phyloP scores from a whole-genome alignment of 495 filamentous ascomycete species.

The Cercophora newfieldiana region DNA sequence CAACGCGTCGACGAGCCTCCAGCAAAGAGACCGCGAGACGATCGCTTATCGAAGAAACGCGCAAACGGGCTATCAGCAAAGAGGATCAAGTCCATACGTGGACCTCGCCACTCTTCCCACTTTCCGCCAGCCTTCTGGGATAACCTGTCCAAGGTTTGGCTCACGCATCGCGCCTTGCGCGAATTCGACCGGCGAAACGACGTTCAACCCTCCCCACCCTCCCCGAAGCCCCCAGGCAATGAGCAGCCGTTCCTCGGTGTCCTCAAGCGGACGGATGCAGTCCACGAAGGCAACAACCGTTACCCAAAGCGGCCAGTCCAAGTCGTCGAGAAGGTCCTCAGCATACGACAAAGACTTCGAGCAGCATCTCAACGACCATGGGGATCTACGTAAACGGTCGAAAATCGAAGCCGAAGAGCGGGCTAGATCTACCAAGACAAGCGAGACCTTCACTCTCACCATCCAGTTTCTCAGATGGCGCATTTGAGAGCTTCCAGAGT shows the following conservation, averaged over 20 bases:
- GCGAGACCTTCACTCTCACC: constrained; percentile 18
- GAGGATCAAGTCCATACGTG: constrained; percentile 20
- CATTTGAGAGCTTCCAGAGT: constrained; percentile 10
- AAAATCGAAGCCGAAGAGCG: background rate
- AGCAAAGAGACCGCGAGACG: no score
- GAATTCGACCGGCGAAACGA: constrained; percentile 38
- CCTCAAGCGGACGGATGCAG: constrained; percentile 19
- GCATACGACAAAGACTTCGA: constrained; percentile 38
- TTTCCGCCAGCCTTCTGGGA: constrained; percentile 36
- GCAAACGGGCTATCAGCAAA: no score
- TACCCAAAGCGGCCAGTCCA: background rate
- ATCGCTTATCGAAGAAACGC: no score
- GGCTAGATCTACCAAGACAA: background rate
- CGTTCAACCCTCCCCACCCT: constrained; percentile 10
- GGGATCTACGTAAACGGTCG: constrained; percentile 20
- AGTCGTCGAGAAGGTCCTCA: constrained; percentile 14
- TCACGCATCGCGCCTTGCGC: constrained; percentile 35
- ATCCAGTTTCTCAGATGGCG: constrained; percentile 2
- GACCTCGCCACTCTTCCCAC: constrained; percentile 20
- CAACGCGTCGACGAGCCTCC: no score
- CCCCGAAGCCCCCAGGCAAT: constrained; percentile 13
- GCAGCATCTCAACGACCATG: constrained; percentile 36
- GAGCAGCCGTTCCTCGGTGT: constrained; percentile 9
- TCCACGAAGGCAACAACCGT: constrained; percentile 8
- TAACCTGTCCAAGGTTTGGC: constrained; percentile 35